Base-by-base conservation (phyloP, 2,329 filamentous ascomycete genomes). In the Podosphaera xanthii region DNA sequence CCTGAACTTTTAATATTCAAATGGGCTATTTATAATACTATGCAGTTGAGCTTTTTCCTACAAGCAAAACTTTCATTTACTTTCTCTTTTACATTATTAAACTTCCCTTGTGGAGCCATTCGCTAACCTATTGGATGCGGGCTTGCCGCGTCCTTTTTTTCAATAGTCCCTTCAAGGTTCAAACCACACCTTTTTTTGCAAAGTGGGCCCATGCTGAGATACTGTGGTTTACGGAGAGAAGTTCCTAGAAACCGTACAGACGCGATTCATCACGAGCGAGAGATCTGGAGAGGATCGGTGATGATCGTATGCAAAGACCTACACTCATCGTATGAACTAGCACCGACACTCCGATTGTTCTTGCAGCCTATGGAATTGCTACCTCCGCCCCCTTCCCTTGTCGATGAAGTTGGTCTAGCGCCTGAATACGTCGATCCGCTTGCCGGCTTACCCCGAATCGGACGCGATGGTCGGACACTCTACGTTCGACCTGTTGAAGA, bases 291-390 rank as follows among this genome's bases (percentile, higher is more conserved):
- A 69, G 92, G 92, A 4, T 94, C 82, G 61, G 78, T 97, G 60
- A 89, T 98, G 87, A 95, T 98, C 65, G 89, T 98, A 31, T 97
- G 92, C 0, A 78, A 82, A 58, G 91, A 98, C 67, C 77, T 80
- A 1, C 79, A 84, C 48, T 97, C 91, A 1, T 86, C 84, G 0
- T 95, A 96, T 67, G 80, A 83, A 52, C 82, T 87, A 55, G 78
- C 78, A n/a, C 92, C 92, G 3, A 86, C 79, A 0, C 73, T 98
- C 63, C 80, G 90, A 50, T 71, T 98, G 3, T 98, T 97, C 69
- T 82, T 84, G 5, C 90, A 96, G 67, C 85, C 88, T 0, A 84
- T 91, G 70, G 85, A 90, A 62, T 74, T 95, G 22, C 74, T 94
- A 1, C 84, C 87, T 5, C 85, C 86, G 2, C 87, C 89, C 0